A percentile compares a stretch with the other conserved stretches of the same genome.
phyloP scores from a whole-genome alignment of 805 yeast genomes.

The Yarrowia porcina region DNA sequence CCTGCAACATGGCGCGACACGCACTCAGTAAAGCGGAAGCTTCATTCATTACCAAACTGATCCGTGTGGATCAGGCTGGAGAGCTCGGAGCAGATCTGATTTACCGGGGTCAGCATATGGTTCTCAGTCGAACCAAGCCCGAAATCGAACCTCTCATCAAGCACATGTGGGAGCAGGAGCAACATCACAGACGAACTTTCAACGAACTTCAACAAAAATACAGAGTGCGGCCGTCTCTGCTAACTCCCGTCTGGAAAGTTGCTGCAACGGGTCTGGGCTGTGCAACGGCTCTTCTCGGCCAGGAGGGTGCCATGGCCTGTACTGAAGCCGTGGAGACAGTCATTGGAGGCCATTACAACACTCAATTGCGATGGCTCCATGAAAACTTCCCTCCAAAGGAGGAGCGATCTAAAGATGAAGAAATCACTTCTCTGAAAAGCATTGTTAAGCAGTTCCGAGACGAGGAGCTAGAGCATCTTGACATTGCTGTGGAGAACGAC shows the following conservation, averaged over 20 bases:
- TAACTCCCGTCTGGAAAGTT: slow-evolving; percentile 89
- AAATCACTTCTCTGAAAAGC: slow-evolving; percentile 54
- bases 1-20: slow-evolving; percentile 12
- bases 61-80: slow-evolving; percentile 97
- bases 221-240: slow-evolving; percentile 83
- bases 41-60: slow-evolving; percentile 36
- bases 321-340: slow-evolving; percentile 99
- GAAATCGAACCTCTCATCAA: slow-evolving; percentile 72
- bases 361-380: slow-evolving; percentile 73
- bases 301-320: slow-evolving; percentile 99
- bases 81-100: slow-evolving; percentile 94
- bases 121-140: slow-evolving; percentile 67
- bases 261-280: slow-evolving; percentile 88
- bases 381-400: slow-evolving; percentile 54
- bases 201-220: slow-evolving; percentile 68
- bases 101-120: slow-evolving; percentile 83
- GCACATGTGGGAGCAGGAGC: slow-evolving; percentile 99
- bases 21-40: slow-evolving; percentile 32
- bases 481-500: slow-evolving; percentile 89
- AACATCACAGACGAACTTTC: slow-evolving; percentile 85
- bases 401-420: slow-evolving; percentile 42
- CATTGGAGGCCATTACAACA: slow-evolving; percentile 92
- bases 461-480: slow-evolving; percentile 91
- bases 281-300: slow-evolving; percentile 79
- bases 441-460: slow-evolving; percentile 78